phyloP scores from a whole-genome alignment of 495 filamentous ascomycete species.

The Staphylotrichum longicolle region DNA sequence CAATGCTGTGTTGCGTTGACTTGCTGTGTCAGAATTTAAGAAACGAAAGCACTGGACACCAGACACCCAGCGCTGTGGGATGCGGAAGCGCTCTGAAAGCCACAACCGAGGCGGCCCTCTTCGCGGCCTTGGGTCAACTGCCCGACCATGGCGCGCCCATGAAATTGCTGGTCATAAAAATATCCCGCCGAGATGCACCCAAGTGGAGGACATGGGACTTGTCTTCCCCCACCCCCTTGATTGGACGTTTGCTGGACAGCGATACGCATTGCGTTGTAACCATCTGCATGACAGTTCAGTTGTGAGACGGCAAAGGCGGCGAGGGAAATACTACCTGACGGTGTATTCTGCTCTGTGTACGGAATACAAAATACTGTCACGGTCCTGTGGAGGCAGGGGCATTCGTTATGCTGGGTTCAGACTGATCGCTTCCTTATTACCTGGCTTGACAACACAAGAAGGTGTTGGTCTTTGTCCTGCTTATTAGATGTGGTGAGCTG shows the following conservation, averaged over 20 bases:
- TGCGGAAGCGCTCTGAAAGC: constrained; percentile 20
- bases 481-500: background rate
- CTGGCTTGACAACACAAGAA: no score
- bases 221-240: constrained; percentile 11
- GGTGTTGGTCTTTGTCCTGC: no score
- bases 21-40: background rate
- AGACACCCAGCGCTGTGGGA: background rate
- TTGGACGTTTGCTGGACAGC: constrained; percentile 9
- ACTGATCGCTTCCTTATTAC: no score
- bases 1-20: constrained; percentile 15
- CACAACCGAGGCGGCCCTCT: constrained; percentile 16
- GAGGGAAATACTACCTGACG: constrained; percentile 1
- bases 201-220: constrained; percentile 11
- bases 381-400: no score
- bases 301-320: constrained; percentile 24
- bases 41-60: constrained; percentile 21
- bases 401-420: no score
- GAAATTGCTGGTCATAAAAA: constrained; percentile 25
- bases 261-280: no score
- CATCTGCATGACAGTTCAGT: constrained; percentile 14
- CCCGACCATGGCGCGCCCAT: background rate
- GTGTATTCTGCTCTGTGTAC: no score
- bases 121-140: background rate
- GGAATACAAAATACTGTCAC: no score
- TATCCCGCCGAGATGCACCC: constrained; percentile 11